Evolutionary conservation across 1,284 basidiomycete species (phyloP).

Genomic region (Puccinia horiana): DNA sequence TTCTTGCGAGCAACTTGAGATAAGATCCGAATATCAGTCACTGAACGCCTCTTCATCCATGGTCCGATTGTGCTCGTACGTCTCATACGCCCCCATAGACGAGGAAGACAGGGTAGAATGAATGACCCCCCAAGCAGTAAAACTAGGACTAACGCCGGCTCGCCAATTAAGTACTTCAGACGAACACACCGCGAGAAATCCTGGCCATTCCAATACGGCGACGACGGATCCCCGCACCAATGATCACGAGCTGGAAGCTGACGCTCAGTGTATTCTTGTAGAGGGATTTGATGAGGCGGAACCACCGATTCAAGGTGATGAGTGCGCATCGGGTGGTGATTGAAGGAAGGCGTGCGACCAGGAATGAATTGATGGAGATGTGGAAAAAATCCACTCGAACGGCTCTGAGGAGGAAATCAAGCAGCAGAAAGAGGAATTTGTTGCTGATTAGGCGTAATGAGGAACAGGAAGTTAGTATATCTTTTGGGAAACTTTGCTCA

Average conservation of each 20-base stretch:
- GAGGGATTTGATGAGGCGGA: background rate
- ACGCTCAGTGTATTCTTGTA: too few species aligned
- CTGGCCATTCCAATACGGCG: conserved; percentile 4
- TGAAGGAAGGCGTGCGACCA: background rate
- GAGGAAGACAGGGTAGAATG: conserved; percentile 12
- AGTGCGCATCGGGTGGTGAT: background rate
- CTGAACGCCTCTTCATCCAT: background rate
- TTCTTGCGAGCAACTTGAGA: conserved; percentile 13
- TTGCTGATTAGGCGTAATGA: background rate
- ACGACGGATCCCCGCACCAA: conserved; percentile 4
- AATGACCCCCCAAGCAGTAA: conserved; percentile 23
- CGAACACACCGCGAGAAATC: conserved; percentile 51
- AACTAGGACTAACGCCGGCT: conserved; percentile 52
- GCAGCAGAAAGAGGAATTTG: background rate
- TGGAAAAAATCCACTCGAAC: background rate
- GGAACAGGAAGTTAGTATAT: background rate
- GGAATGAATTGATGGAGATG: too few species aligned
- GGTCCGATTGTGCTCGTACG: background rate
- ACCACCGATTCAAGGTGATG: conserved; percentile 14
- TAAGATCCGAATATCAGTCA: background rate
- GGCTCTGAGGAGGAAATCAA: background rate
- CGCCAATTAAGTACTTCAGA: conserved; percentile 49
- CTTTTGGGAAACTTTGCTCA: background rate
- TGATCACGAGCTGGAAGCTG: background rate
- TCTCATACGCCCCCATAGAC: background rate